Evolutionary conservation across 352 stramenopile genomes (phyloP), one percentile per base, ranked within the genome.

Genomic region (Phytophthora hybrid): DNA sequence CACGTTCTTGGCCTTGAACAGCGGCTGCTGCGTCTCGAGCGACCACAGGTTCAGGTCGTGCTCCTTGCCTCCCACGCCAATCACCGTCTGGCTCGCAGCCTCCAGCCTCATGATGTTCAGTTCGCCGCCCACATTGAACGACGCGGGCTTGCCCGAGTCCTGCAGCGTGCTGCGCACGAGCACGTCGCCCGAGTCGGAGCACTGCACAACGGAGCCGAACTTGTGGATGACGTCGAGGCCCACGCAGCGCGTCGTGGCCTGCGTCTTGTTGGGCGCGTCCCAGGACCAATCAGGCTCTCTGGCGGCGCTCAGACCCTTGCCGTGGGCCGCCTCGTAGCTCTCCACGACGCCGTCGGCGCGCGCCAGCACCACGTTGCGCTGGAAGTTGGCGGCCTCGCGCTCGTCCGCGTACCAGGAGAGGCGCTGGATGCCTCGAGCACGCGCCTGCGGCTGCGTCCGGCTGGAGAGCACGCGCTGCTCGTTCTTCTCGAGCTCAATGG

Each of bases 1-100:
- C 14, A 97, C 85, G 75, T 97, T 97, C 77, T 95, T 95, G 69
- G 84, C 90, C 55, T 84, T 88, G 69, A 97, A 97, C 44, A 95
- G 67, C 6, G 78, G 31, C 51, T 94, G 66, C 66, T 96, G 80
- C 31, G 72, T 92, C 81, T 97, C 88, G 9, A 96, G 74, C 60
- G 91, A 93, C 88, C 87, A 97, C 39, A 97, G 53, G 56, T 85
- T 79, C 51, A 96, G 56, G 64, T 96, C 88, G 60, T 83, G 89
- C 61, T 97, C 90, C 62, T 96, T 94, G 69, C 91, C 91, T 19
- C 91, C 91, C 11, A 93, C 75, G 4, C 73, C 90, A 56, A 96
- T 81, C 29, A 85, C 68, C n/a, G 81, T 90, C 66, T 92, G 84
- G 32, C 67, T 19, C 37, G 57, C 49, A 14, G 76, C 67, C 19